Conservation (phyloP, 371 early-diverging fungal species). For the Mortierella polycephala region DNA sequence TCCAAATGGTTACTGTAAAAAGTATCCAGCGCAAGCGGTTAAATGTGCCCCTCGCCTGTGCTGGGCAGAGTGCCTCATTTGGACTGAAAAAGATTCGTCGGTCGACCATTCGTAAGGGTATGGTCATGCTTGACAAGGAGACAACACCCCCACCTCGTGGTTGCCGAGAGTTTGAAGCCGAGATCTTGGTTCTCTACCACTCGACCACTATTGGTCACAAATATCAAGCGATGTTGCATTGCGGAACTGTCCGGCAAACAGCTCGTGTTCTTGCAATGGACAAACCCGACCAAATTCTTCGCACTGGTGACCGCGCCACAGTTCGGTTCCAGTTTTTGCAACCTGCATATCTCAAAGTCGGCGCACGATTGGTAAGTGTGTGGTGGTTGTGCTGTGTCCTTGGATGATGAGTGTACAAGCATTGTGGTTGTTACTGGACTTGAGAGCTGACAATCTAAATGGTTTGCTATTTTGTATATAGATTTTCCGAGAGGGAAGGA, state of each 20-base stretch:
- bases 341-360: slow-evolving; percentile 86
- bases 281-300: slow-evolving; percentile 66
- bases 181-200: slow-evolving; percentile 89
- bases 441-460: slow-evolving; percentile 8
- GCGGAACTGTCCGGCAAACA: slow-evolving; percentile 90
- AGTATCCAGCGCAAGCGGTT: slow-evolving; percentile 91
- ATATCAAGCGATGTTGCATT: slow-evolving; percentile 96
- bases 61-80: slow-evolving; percentile 89
- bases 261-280: slow-evolving; percentile 85
- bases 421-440: not conserved
- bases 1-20: slow-evolving; percentile 80
- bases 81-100: slow-evolving; percentile 88
- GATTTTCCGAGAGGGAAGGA: slow-evolving; percentile 89
- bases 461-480: slow-evolving; percentile 13
- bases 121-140: slow-evolving; percentile 83
- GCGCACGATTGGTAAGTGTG: slow-evolving; percentile 71
- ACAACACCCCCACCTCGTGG: slow-evolving; percentile 68
- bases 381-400: not conserved
- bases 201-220: slow-evolving; percentile 88
- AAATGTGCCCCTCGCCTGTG: slow-evolving; percentile 76
- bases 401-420: not conserved
- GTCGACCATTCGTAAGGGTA: slow-evolving; percentile 85
- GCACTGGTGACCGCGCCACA: slow-evolving; percentile 89
- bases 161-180: slow-evolving; percentile 87
- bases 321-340: slow-evolving; percentile 87